Evolutionary conservation across 75 land plant genomes (phyloP), one percentile per base, ranked within the genome.

Genomic region (Pinus tabuliformis): DNA sequence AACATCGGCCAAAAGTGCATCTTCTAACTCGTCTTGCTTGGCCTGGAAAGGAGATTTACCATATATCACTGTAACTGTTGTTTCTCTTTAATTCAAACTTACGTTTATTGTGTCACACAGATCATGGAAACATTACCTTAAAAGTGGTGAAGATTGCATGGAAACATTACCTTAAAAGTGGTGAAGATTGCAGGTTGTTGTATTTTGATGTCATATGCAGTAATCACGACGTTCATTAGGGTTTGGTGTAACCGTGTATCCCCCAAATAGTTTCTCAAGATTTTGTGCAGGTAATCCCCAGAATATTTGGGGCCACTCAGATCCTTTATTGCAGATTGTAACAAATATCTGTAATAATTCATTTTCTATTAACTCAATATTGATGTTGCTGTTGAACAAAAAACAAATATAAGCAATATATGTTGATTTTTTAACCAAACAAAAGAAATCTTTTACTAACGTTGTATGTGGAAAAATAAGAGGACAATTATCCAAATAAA

Each of bases 161-260:
- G n/a, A n/a, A n/a, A n/a, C n/a, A n/a, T n/a, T n/a, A n/a, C n/a
- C n/a, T n/a, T n/a, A n/a, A 17, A 57, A 3, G 80, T 83, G 17
- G 80, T 70, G 83, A 88, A 86, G 83, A 83, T 77, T 78, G 11
- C 79, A 4, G 91, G 93, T 26, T 91, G 86, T 56, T 86, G 79
- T 4, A 66, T 28, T 68, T 80, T 81, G 77, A 86, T 77, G 65
- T 91, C 92, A 54, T 78, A 91, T 18, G 86, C 6, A 11, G 91
- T 85, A 57, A 91, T 80, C 16, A 86, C 78, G 11, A 91, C 80
- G 70, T 84, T 58, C 0, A 87, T 82, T 22, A 89, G 26, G 5
- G 87, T 81, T 20, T 87, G 76, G 0, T 56, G 45, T 15, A 89
- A 42, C 2, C 66, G 78, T 6, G 26, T 17, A 58, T 86, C 62